Percentiles rank a stretch among this genome's conserved stretches.
These are phyloP conservation scores for Teratosphaeria viscida DNA, from an alignment of 2,329 filamentous ascomycete species.

Conservation along the genomic window DNA sequence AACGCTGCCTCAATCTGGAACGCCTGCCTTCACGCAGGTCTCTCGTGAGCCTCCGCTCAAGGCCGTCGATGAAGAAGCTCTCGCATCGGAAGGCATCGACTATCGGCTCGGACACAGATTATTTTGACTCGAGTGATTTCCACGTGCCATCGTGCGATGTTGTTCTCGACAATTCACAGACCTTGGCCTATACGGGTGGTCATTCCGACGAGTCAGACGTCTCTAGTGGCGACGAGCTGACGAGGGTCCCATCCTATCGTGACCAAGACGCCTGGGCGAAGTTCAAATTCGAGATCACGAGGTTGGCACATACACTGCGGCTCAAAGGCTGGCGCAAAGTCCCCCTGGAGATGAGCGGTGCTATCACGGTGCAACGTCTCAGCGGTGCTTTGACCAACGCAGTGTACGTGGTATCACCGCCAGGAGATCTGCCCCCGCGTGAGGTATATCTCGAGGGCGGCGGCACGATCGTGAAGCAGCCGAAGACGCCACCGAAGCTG, in stretches of 20 bases:
- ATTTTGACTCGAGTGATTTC: conserved; percentile 60
- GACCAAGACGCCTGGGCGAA: conserved; percentile 58
- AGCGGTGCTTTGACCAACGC: conserved; percentile 94
- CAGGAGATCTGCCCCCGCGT: conserved; percentile 45
- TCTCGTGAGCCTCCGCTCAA: conserved; percentile 11
- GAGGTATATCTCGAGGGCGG: conserved; percentile 29
- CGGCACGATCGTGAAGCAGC: conserved; percentile 25
- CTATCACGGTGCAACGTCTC: conserved; percentile 61
- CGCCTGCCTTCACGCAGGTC: conserved; percentile 9
- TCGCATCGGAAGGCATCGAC: conserved; percentile 31
- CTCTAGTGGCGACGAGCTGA: conserved; percentile 16
- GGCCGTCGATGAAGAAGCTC: conserved; percentile 19
- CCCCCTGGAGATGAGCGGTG: conserved; percentile 57
- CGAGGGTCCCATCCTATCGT: conserved; percentile 16
- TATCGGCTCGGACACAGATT: conserved; percentile 75
- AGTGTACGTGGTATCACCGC: conserved; percentile 86
- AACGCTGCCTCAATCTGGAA: conserved; percentile 42
- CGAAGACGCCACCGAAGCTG: conserved; percentile 56
- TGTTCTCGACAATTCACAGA: conserved; percentile 80
- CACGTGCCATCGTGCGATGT: conserved; percentile 79
- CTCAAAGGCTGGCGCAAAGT: conserved; percentile 88
- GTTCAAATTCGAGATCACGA: conserved; percentile 89
- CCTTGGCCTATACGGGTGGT: conserved; percentile 62
- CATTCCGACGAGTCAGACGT: conserved; percentile 42
- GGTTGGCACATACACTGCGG: conserved; percentile 75